phyloP scores from a whole-genome alignment of 805 yeast genomes.

The Saccharomycopsis selenospora region DNA sequence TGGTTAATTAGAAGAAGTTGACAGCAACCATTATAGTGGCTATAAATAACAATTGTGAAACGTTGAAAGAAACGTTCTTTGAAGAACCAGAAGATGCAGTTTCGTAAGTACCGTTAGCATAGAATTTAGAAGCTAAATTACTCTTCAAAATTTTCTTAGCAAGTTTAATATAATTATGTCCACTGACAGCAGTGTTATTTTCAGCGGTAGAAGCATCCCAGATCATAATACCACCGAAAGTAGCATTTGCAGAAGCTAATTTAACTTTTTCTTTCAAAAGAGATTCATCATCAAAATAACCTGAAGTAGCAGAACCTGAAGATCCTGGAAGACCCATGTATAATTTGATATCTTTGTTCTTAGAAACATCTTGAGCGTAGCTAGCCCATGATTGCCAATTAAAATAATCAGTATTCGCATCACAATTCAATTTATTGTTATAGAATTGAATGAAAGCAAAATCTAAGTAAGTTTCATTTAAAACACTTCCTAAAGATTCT shows the following conservation, averaged over 20 bases:
- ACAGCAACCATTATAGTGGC: neutral
- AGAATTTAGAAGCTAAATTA: slow-evolving; percentile 11
- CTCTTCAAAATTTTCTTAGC: slow-evolving; percentile 36
- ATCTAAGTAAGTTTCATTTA: slow-evolving; percentile 59
- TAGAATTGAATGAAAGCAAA: slow-evolving; percentile 83
- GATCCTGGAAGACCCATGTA: slow-evolving; percentile 73
- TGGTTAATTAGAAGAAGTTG: neutral
- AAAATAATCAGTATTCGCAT: slow-evolving; percentile 36
- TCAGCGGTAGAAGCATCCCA: slow-evolving; percentile 68
- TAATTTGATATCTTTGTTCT: slow-evolving; percentile 62
- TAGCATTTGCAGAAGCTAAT: slow-evolving; percentile 31
- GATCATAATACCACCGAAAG: slow-evolving; percentile 63
- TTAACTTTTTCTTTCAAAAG: slow-evolving; percentile 21
- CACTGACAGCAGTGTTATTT: slow-evolving; percentile 39
- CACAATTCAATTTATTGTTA: slow-evolving; percentile 69
- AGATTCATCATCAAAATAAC: slow-evolving; percentile 43
- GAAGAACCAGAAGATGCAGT: slow-evolving; percentile 8
- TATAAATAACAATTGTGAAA: neutral
- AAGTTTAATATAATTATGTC: slow-evolving; percentile 35
- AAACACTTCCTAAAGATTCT: slow-evolving; percentile 51
- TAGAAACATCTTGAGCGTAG: slow-evolving; percentile 51
- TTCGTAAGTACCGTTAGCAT: slow-evolving; percentile 20
- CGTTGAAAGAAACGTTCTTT: neutral
- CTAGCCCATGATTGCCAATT: slow-evolving; percentile 67
- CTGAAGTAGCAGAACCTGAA: slow-evolving; percentile 50